Evolutionary conservation across 139 green algal species (phyloP).

Genomic region (Nannochloris sp.): DNA sequence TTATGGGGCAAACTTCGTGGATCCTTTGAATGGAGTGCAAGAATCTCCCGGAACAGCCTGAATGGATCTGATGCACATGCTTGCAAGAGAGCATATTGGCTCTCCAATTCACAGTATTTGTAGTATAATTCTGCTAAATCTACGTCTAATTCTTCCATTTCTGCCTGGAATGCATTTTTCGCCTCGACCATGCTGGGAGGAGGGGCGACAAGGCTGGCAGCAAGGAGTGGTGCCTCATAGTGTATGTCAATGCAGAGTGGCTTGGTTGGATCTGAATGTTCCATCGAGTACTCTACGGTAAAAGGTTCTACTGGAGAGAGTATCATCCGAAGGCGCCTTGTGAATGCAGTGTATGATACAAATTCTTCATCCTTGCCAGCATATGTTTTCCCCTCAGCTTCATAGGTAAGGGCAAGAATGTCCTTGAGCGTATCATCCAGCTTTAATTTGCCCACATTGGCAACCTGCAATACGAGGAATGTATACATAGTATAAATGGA

Average conservation of each 20-base stretch:
- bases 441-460: background rate
- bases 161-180: background rate
- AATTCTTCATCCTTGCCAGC: background rate
- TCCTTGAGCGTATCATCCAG: background rate
- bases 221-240: conserved; percentile 31
- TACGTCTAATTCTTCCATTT: conserved; percentile 10
- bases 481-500: background rate
- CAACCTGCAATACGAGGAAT: background rate
- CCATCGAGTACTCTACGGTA: too few relatives aligned
- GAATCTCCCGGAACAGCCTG: conserved; percentile 66
- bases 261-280: conserved; percentile 11
- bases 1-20: conserved; percentile 26
- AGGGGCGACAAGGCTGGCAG: background rate
- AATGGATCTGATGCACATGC: conserved; percentile 62
- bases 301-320: too few relatives aligned
- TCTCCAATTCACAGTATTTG: conserved; percentile 38
- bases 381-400: background rate
- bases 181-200: conserved; percentile 3
- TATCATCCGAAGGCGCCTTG: too few relatives aligned
- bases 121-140: conserved; percentile 10
- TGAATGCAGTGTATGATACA: too few relatives aligned
- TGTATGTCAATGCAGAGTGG: conserved; percentile 49
- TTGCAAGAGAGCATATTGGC: conserved; percentile 56
- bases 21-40: conserved; percentile 45
- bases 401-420: background rate